These are phyloP conservation scores for Craspedostauros australis DNA, from an alignment of 108 stramenopile genomes.

Conservation along the genomic window DNA sequence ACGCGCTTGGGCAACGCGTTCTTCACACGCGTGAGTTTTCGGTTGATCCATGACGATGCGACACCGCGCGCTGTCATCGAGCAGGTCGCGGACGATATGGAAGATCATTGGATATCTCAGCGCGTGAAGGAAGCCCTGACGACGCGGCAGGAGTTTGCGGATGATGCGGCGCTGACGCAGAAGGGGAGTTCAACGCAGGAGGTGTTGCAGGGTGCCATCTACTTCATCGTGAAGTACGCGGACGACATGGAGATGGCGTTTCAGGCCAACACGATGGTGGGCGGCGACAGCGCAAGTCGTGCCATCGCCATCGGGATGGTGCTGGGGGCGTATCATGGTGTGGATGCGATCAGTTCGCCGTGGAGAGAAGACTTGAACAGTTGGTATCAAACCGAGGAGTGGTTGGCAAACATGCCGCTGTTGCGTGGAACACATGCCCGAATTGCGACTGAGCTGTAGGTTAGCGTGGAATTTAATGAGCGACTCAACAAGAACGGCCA, in stretches of 20 bases:
- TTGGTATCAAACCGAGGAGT: too few species aligned
- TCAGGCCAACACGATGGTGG: background rate
- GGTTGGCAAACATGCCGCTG: too few species aligned
- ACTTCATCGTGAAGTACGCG: background rate
- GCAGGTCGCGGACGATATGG: background rate
- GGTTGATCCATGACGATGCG: background rate
- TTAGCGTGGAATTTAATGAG: too few species aligned
- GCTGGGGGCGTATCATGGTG: conserved; percentile 1
- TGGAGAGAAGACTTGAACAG: too few species aligned
- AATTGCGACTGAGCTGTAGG: too few species aligned
- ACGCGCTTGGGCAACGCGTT: background rate
- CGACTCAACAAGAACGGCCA: too few species aligned
- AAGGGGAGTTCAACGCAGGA: background rate
- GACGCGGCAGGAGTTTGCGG: background rate
- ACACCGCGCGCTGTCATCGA: background rate
- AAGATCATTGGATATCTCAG: background rate
- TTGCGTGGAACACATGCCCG: too few species aligned
- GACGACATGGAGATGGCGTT: background rate
- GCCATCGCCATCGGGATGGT: background rate
- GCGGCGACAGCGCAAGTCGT: conserved; percentile 1
- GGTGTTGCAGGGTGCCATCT: background rate
- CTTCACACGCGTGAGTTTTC: background rate
- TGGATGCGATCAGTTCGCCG: too few species aligned
- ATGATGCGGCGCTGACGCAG: too few species aligned
- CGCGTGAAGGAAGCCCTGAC: background rate